Conservation (phyloP, 2,329 filamentous ascomycete species). For the Colletotrichum gigasporum region DNA sequence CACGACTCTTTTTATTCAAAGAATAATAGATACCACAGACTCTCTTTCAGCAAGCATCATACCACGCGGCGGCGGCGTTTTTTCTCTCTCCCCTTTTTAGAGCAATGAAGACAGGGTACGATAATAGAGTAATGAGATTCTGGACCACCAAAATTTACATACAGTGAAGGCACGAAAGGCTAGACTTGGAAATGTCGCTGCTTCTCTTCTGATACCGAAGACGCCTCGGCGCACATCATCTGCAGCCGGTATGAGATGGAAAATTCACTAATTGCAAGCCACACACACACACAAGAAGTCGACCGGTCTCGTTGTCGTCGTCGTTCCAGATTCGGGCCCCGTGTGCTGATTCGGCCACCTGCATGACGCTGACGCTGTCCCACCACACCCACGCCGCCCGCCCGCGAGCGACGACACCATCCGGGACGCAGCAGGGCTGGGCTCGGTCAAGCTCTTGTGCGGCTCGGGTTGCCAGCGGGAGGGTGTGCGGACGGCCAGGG, state of each 20-base stretch:
- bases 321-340: conserved; percentile 12
- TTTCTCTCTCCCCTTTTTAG: background rate
- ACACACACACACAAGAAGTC: background rate
- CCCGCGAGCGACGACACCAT: conserved; percentile 11
- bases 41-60: background rate
- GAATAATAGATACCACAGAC: conserved; percentile 23
- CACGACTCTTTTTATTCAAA: conserved; percentile 2
- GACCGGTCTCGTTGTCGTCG: background rate
- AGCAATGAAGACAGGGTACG: background rate
- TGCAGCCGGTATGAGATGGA: background rate
- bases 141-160: background rate
- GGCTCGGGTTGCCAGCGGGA: conserved; percentile 1
- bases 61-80: conserved; percentile 9
- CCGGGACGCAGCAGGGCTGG: background rate
- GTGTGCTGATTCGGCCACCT: conserved; percentile 39
- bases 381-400: conserved; percentile 24
- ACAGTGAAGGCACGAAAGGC: background rate
- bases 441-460: conserved; percentile 20
- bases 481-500: background rate
- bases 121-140: background rate
- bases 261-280: no score
- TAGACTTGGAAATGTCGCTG: background rate
- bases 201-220: background rate
- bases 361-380: conserved; percentile 39
- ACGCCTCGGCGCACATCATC: background rate